Evolutionary conservation across 139 green algal species (phyloP).

Genomic region (Yamagishiella unicocca): DNA sequence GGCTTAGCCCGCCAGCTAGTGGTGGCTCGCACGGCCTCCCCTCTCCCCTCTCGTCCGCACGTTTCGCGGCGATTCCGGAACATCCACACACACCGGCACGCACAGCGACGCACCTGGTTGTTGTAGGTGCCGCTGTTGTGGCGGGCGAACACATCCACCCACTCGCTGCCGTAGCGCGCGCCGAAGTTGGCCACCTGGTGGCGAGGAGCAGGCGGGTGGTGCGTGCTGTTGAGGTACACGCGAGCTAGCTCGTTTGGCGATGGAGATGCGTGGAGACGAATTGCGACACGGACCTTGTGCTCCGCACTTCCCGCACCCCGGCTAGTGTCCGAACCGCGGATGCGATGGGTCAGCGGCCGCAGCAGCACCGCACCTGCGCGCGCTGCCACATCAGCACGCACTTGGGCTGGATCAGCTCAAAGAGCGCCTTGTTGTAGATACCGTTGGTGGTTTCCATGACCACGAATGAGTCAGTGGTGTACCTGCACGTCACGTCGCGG

Average conservation of each 20-base stretch:
- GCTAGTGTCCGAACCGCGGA: too few relatives aligned
- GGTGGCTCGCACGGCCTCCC: too few relatives aligned
- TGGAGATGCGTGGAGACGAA: too few relatives aligned
- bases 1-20: too few relatives aligned
- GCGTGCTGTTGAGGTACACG: too few relatives aligned
- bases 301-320: too few relatives aligned
- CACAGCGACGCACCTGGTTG: conserved; percentile 70
- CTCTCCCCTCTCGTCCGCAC: too few relatives aligned
- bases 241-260: too few relatives aligned
- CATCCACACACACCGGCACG: conserved; percentile 48
- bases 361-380: conserved; percentile 45
- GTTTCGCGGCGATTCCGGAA: not conserved
- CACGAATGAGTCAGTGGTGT: conserved; percentile 58
- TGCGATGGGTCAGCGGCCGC: not conserved
- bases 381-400: conserved; percentile 63
- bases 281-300: too few relatives aligned
- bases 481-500: too few relatives aligned
- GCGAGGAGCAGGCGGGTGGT: too few relatives aligned
- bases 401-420: conserved; percentile 44
- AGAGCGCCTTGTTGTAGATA: conserved; percentile 62
- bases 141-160: conserved; percentile 66
- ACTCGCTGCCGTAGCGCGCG: conserved; percentile 65
- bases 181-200: conserved; percentile 75
- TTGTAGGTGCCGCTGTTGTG: conserved; percentile 88
- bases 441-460: conserved; percentile 66